Base-by-base conservation (phyloP, 305 asterid species). In the Fraxinus platypoda region DNA sequence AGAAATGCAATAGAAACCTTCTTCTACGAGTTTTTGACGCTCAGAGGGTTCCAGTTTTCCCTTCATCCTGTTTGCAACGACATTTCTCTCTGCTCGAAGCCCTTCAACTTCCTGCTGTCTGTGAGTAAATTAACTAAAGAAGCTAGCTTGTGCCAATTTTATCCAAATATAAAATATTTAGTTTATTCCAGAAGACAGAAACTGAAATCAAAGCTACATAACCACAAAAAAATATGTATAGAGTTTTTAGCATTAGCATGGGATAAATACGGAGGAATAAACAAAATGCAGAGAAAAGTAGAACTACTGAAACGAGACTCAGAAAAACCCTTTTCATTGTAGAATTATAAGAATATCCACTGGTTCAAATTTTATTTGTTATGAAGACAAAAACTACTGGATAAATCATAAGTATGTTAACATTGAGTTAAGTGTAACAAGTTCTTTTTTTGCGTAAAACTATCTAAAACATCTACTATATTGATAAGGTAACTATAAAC, bases 31-130 rank as follows among this genome's bases (percentile, higher is more conserved):
- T 83, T 86, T 96, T 85, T 93, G 97, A 38, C 98, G 94, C 84
- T 94, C 93, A 31, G 94, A 81, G 11, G 93, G 92, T 80, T 94
- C 98, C 72, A 94, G 84, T 78, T 92, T 94, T 77, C 90, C 97
- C 92, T 92, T 96, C 98, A 96, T 93, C 91, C 89, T 92, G 94
- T 92, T 94, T 59, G 97, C 99, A 84, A 96, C 97, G 37, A 76
- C 93, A 90, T 96, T 96, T 86, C 98, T 91, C 90, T 96, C 98
- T 1, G 92, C 94, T 15, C 97, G 94, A 85, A 94, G 94, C 92
- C 90, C 90, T 83, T 95, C 99, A 38, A 94, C 99, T 87, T 94
- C 99, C 98, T 95, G 98, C 90, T 88, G 90, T 93, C 97, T 94
- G 97, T 90, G 84, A 90, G 88, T 82, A 86, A 87, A 93, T 94